Conservation (phyloP, 2,329 filamentous ascomycete species). For the Ophiosphaerella herpotricha region DNA sequence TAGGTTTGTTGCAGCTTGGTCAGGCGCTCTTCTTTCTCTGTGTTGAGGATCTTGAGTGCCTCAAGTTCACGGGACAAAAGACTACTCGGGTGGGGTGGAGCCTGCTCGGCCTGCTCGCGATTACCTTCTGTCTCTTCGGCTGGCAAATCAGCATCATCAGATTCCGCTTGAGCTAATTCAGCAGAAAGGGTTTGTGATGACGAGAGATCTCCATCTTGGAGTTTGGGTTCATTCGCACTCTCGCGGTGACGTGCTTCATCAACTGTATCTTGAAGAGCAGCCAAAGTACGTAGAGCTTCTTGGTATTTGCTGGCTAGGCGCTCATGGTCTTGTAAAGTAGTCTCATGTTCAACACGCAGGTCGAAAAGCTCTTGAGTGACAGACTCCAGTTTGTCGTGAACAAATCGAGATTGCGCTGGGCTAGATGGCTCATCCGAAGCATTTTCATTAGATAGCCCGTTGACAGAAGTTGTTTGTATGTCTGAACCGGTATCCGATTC, state of each 20-base stretch:
- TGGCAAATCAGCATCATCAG: slow-evolving; percentile 47
- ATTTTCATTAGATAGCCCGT: slow-evolving; percentile 23
- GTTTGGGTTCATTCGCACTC: slow-evolving; percentile 68
- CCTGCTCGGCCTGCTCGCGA: slow-evolving; percentile 56
- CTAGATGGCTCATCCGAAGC: slow-evolving; percentile 61
- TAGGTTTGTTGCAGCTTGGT: slow-evolving; percentile 76
- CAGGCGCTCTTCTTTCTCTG: slow-evolving; percentile 78
- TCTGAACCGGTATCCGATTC: slow-evolving; percentile 20
- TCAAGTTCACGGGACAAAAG: slow-evolving; percentile 65
- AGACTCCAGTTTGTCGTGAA: slow-evolving; percentile 88
- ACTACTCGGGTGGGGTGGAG: slow-evolving; percentile 9
- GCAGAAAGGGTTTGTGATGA: slow-evolving; percentile 91
- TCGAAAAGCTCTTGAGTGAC: slow-evolving; percentile 92
- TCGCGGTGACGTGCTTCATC: slow-evolving; percentile 79
- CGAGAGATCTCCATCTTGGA: slow-evolving; percentile 70
- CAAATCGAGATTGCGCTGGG: slow-evolving; percentile 80
- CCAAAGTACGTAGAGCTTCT: slow-evolving; percentile 78
- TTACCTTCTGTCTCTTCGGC: slow-evolving; percentile 57
- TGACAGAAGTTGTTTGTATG: slow-evolving; percentile 19
- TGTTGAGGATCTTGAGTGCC: slow-evolving; percentile 69
- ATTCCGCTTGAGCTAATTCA: slow-evolving; percentile 87
- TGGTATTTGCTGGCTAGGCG: slow-evolving; percentile 87
- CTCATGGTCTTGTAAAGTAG: slow-evolving; percentile 79
- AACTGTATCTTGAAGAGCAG: slow-evolving; percentile 81
- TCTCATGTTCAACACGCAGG: slow-evolving; percentile 87